Evolutionary conservation across 2,329 filamentous ascomycete genomes (phyloP), one percentile per base, ranked within the genome.

Genomic region (Cercospora beticola): DNA sequence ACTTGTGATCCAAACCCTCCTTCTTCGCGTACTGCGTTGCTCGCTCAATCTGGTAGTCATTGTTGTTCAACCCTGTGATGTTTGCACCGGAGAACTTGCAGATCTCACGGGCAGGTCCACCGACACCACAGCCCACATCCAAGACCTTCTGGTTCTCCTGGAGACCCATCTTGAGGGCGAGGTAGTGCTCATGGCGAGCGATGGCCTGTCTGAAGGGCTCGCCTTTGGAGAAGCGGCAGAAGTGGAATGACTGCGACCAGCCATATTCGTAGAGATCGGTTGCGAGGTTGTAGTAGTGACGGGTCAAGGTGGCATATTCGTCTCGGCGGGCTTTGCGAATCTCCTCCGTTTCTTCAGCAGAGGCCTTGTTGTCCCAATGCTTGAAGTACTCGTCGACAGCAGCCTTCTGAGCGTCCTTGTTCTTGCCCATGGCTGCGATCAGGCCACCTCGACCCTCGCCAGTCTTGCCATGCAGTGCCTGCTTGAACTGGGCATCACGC

Each of bases 21-120:
- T 93, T 92, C 70, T 86, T 82, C 2, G 94, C 93, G 79, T 97
- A 97, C 65, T 86, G 85, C 14, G 89, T 93, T n/a, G 94, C 94
- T 73, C 95, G 92, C 79, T 97, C 88, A 74, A 98, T 97, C 84
- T 98, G 95, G 85, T 99, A 99, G 83, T 97, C 93, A 82, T 98
- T 98, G 89, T 97, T 98, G 89, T 98, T 99, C 80, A 98, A 83
- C 54, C 95, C 95, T 26, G 93, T 90, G 71, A 98, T 87, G 76
- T 97, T 93, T 75, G 88, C 91, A 70, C 92, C 94, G 10, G 92
- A 91, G 83, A 99, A 99, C 83, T 96, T 96, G 83, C 92, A 92
- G 76, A 99, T 98, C 84, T 98, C 94, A 70, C 94, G 89, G 6
- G 94, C 95, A 23, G 95, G 95, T 58, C 95, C 95, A 76, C 95